Evolutionary conservation across 108 stramenopile species (phyloP).

Genomic region (Nannochloropsis granulata): DNA sequence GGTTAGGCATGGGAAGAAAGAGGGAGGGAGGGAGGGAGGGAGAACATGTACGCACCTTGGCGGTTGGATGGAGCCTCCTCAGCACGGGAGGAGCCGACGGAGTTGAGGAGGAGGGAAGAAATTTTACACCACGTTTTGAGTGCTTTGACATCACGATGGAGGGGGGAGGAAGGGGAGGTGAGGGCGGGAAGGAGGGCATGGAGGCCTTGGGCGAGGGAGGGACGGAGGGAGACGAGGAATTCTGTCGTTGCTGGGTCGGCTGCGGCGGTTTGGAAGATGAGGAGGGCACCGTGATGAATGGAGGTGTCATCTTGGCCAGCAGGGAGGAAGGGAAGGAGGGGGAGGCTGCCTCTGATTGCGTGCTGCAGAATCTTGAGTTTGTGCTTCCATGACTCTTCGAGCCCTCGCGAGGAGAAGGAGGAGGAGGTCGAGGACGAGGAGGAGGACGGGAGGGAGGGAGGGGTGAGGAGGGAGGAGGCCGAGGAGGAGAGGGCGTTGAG

Average conservation of each 20-base stretch:
- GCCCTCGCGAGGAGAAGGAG: neutral
- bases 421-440: neutral
- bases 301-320: neutral
- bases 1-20: too few species aligned
- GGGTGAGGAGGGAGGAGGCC: neutral
- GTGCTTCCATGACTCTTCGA: neutral
- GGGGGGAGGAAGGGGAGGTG: neutral
- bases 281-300: neutral
- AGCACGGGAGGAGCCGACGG: neutral
- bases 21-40: neutral
- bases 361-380: conserved; percentile 19
- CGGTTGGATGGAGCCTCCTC: neutral
- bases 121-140: neutral
- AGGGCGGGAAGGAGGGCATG: neutral
- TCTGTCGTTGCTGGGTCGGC: neutral
- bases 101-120: neutral
- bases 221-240: neutral
- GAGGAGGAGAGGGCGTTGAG: neutral
- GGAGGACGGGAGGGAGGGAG: neutral
- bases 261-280: neutral
- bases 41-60: neutral
- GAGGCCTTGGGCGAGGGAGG: neutral
- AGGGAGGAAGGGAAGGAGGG: conserved; percentile 9
- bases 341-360: conserved; percentile 3
- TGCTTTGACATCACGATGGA: neutral